Base-by-base conservation (phyloP, 768 basidiomycete species). In the Agrocybe praecox region DNA sequence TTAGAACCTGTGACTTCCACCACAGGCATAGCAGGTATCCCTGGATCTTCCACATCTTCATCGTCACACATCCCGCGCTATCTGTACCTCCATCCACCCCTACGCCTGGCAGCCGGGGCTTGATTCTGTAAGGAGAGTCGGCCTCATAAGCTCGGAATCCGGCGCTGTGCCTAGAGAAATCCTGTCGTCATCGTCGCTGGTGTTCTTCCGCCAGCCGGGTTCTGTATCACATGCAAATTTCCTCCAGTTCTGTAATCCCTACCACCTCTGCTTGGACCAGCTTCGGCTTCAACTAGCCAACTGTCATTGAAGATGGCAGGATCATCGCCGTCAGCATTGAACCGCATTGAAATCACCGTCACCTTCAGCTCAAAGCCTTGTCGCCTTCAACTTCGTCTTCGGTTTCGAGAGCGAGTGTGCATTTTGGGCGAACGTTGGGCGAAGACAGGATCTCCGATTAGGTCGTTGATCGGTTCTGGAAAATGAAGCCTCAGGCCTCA, bases 121-220 rank as follows among this genome's bases (percentile, higher is more conserved):
- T 90, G 63, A 83, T 88, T 81, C 82, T 17, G 80, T 89, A n/a
- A 78, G 88, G 42, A 74, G 83, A 48, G 83, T 90, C 44, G 88
- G 85, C 54, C 74, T 89, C 1, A 80, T 79, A 7, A 36, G 82
- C 36, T 78, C 76, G 43, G 85, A 84, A 70, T 87, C 85, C 18
- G 77, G 77, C 1, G 51, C 21, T 19, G 40, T 43, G 15, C 33
- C 42, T 19, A 46, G 43, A n/a, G 43, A 17, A 9, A 34, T 32
- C 2, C 50, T 14, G 15, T 14, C 49, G 6, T 52, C 56, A 18
- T 45, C 50, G 18, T 43, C 55, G 6, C 15, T 46, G 26, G 17
- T 29, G 19, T 40, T 50, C 49, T 52, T 14, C 23, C 53, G 14
- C 14, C 56, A 29, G 18, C 53, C 46, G 12, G 23, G 23, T 26